A percentile compares a stretch with the other conserved stretches of the same genome.
Conservation (phyloP, 73 alveolate species). For the Paramecium biaurelia region DNA sequence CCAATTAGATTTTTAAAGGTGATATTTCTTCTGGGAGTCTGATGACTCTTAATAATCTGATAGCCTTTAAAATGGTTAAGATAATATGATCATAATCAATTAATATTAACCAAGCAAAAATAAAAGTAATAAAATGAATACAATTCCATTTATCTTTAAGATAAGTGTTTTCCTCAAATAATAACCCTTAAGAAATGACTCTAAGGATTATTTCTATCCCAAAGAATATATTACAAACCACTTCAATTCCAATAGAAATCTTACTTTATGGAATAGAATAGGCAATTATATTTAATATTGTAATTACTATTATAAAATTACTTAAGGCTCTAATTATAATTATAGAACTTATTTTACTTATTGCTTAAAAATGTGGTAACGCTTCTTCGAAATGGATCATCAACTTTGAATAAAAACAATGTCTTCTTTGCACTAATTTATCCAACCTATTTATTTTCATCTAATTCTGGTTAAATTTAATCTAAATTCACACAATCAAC, state of each 20-base stretch:
- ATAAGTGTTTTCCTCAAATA: not conserved
- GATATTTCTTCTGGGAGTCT: slow-evolving; percentile 25
- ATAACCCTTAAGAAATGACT: not conserved
- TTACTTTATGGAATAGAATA: not conserved
- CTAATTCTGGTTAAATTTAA: not conserved
- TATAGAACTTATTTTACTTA: not conserved
- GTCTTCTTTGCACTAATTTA: not conserved
- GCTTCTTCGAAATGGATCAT: slow-evolving; percentile 6
- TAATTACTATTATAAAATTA: not conserved
- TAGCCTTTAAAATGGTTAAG: not conserved
- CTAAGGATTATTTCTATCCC: slow-evolving; percentile 2
- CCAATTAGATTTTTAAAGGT: not conserved
- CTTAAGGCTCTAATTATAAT: not conserved
- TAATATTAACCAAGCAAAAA: not conserved
- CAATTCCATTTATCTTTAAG: not conserved
- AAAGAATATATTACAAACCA: not conserved
- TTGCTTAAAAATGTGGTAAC: not conserved
- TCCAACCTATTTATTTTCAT: not conserved
- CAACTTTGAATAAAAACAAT: not conserved
- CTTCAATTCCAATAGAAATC: not conserved
- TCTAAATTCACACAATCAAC: slow-evolving; percentile 3
- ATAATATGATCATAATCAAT: not conserved
- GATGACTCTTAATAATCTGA: slow-evolving; percentile 28
- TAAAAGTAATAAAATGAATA: not conserved
- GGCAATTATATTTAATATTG: slow-evolving; percentile 1